Conservation (phyloP, 345 rosid species). For the Eucalyptus tenuipes region DNA sequence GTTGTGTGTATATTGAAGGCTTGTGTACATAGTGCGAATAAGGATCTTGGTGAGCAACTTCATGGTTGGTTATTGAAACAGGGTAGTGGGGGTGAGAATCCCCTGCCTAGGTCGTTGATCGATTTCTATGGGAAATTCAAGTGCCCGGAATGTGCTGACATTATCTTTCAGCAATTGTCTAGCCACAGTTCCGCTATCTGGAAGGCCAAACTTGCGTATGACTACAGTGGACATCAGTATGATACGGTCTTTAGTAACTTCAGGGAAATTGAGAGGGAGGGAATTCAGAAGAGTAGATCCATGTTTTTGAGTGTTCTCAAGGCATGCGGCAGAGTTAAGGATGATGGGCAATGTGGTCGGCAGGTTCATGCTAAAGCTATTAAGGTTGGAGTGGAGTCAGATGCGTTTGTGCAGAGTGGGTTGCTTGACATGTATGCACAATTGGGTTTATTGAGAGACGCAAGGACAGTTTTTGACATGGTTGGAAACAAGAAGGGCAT, state of each 20-base stretch:
- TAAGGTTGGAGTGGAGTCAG: slow-evolving; percentile 42
- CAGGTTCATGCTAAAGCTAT: slow-evolving; percentile 47
- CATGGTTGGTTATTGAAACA: slow-evolving; percentile 50
- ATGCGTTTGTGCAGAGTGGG: slow-evolving; percentile 23
- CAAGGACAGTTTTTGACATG: slow-evolving; percentile 26
- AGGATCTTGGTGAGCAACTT: slow-evolving; percentile 53
- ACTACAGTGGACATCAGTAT: slow-evolving; percentile 30
- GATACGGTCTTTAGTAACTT: slow-evolving; percentile 29
- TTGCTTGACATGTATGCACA: slow-evolving; percentile 62
- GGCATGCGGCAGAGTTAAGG: slow-evolving; percentile 38
- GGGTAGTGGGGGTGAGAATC: slow-evolving; percentile 16
- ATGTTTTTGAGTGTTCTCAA: slow-evolving; percentile 36
- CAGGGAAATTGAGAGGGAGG: slow-evolving; percentile 30
- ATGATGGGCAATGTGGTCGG: slow-evolving; percentile 30
- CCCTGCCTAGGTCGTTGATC: slow-evolving; percentile 27
- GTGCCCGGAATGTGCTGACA: slow-evolving; percentile 25
- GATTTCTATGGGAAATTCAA: slow-evolving; percentile 41
- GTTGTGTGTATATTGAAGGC: slow-evolving; percentile 34
- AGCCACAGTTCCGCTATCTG: slow-evolving; percentile 16
- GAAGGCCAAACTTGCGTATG: slow-evolving; percentile 45
- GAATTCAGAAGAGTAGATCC: slow-evolving; percentile 19
- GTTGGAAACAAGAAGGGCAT: slow-evolving; percentile 1
- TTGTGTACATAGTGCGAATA: slow-evolving; percentile 26
- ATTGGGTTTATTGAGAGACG: slow-evolving; percentile 31
- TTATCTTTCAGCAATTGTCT: slow-evolving; percentile 19